These are phyloP conservation scores for Saccharomyces hybrid DNA, from an alignment of 1,139 yeast genomes.

Conservation along the genomic window DNA sequence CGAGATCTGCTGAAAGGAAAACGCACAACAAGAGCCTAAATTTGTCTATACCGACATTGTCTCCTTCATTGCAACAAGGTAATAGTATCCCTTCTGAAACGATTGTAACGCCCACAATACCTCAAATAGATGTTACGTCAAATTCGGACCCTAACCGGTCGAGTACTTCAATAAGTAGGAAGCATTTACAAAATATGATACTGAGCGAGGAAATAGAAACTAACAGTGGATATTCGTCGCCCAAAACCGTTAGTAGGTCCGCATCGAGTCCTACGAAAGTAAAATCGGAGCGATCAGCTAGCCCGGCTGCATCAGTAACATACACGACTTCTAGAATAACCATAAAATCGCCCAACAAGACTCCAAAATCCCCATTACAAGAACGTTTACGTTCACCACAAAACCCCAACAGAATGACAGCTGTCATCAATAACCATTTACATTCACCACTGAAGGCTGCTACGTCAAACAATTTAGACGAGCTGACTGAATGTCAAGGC, in stretches of 20 bases:
- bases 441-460: constrained; percentile 24
- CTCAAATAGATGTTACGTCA: constrained; percentile 1
- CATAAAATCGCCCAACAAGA: constrained; percentile 23
- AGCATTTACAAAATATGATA: neutral
- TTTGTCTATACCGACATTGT: constrained; percentile 6
- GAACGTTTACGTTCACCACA: constrained; percentile 24
- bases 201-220: neutral
- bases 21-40: constrained; percentile 15
- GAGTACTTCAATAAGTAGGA: neutral
- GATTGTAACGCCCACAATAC: neutral
- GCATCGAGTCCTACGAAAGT: constrained; percentile 1
- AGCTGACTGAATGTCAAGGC: constrained; percentile 3
- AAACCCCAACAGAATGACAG: constrained; percentile 24
- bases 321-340: constrained; percentile 32
- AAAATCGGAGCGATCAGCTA: constrained; percentile 11
- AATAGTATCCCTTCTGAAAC: neutral
- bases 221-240: neutral
- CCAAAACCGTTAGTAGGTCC: neutral
- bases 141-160: too few species aligned
- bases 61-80: constrained; percentile 3
- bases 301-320: constrained; percentile 32
- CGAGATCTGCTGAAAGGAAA: constrained; percentile 28
- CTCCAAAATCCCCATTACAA: constrained; percentile 6
- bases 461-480: neutral
- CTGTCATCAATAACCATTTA: constrained; percentile 27